Conservation (phyloP, 2,329 filamentous ascomycete species). For the Clonostachys byssicola region DNA sequence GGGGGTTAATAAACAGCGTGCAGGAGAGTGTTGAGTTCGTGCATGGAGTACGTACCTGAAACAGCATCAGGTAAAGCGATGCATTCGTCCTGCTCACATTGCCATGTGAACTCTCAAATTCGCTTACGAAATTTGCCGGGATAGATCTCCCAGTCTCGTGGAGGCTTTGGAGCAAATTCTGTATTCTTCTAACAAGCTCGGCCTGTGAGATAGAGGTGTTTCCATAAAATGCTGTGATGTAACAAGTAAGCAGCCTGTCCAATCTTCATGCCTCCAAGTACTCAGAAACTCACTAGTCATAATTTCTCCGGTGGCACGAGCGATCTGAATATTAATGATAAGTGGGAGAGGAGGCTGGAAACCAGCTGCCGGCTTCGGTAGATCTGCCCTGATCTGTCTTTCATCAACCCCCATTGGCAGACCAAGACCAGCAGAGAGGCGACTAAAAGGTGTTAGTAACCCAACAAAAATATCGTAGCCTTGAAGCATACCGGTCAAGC, state of each 20-base stretch:
- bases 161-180: conserved; percentile 8
- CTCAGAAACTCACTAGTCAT: conserved; percentile 13
- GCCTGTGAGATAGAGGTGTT: conserved; percentile 13
- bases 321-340: conserved; percentile 17
- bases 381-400: conserved; percentile 15
- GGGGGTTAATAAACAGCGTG: background rate
- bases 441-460: conserved; percentile 4
- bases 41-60: conserved; percentile 8
- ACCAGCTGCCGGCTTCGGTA: conserved; percentile 13
- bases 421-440: conserved; percentile 16
- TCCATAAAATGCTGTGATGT: conserved; percentile 13
- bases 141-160: conserved; percentile 17
- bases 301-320: conserved; percentile 16
- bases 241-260: background rate
- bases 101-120: conserved; percentile 11
- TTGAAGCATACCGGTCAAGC: conserved; percentile 14
- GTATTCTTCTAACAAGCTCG: conserved; percentile 17
- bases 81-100: conserved; percentile 14
- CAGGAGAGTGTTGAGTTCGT: background rate
- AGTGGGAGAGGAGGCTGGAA: conserved; percentile 15
- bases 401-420: conserved; percentile 17
- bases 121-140: conserved; percentile 10
- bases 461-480: no score
- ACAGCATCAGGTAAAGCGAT: conserved; percentile 17
- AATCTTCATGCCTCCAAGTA: no score